These are phyloP conservation scores for Phialophora tarda DNA, from an alignment of 2,329 filamentous ascomycete genomes.

Conservation along the genomic window DNA sequence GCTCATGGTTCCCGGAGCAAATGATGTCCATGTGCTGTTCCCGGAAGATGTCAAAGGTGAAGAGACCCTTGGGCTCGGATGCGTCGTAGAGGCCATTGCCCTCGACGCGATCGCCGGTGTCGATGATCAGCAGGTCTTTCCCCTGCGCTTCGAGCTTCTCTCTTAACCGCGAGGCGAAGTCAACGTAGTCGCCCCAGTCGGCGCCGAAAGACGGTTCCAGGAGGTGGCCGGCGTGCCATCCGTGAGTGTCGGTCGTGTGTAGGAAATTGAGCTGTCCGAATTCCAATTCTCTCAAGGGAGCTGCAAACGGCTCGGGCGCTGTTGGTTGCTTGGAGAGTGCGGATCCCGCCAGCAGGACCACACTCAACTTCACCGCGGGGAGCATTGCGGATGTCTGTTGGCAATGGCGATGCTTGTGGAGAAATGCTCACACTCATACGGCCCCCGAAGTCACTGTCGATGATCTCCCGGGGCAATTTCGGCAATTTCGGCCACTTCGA, in stretches of 20 bases:
- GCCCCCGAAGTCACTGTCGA: neutral
- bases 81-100: slow-evolving; percentile 94
- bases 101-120: slow-evolving; percentile 92
- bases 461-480: neutral
- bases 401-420: neutral
- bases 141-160: slow-evolving; percentile 77
- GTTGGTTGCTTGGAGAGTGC: slow-evolving; percentile 71
- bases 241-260: slow-evolving; percentile 95
- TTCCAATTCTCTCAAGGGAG: slow-evolving; percentile 79
- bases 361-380: slow-evolving; percentile 5
- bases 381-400: slow-evolving; percentile 5
- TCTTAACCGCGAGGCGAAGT: slow-evolving; percentile 83
- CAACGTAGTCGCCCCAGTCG: slow-evolving; percentile 98
- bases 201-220: slow-evolving; percentile 93
- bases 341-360: slow-evolving; percentile 22
- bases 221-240: slow-evolving; percentile 88
- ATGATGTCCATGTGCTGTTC: slow-evolving; percentile 84
- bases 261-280: slow-evolving; percentile 97
- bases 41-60: slow-evolving; percentile 84
- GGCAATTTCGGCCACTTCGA: neutral
- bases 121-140: slow-evolving; percentile 86
- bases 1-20: slow-evolving; percentile 90
- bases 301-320: slow-evolving; percentile 76
- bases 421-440: neutral
- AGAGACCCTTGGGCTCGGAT: slow-evolving; percentile 83